Percentiles rank a stretch among this genome's conserved stretches.
Conservation (phyloP, 768 basidiomycete genomes). For the Dendrothele bispora region DNA sequence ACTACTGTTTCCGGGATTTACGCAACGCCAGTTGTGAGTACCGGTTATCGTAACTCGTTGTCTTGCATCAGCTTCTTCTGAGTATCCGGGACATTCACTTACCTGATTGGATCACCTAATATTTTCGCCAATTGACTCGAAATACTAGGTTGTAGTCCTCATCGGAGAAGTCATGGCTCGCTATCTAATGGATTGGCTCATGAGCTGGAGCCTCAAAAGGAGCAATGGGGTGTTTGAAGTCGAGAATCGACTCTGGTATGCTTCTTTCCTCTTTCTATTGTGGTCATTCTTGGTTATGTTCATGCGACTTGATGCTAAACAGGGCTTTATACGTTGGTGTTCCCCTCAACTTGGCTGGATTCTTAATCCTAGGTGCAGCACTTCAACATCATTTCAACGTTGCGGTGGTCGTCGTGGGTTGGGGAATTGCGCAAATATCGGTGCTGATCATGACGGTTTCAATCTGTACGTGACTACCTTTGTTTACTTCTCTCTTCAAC, state of each 20-base stretch:
- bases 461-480: conserved; percentile 22
- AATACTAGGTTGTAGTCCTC: conserved; percentile 36
- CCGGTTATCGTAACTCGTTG: no score
- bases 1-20: conserved; percentile 53
- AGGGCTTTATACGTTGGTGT: conserved; percentile 56
- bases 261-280: neutral
- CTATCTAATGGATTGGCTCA: conserved; percentile 38
- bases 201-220: conserved; percentile 28
- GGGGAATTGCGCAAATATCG: conserved; percentile 48
- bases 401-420: conserved; percentile 55
- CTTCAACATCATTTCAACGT: conserved; percentile 47
- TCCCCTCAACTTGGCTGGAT: conserved; percentile 53
- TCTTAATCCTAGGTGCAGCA: conserved; percentile 49
- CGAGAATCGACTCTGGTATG: conserved; percentile 50
- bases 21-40: conserved; percentile 54
- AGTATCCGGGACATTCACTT: no score
- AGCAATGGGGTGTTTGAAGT: conserved; percentile 43
- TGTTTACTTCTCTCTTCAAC: neutral
- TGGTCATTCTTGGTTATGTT: neutral
- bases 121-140: no score
- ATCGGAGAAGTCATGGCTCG: conserved; percentile 38
- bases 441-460: conserved; percentile 46
- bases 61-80: no score
- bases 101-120: no score
- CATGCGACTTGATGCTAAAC: neutral